These are phyloP conservation scores for Rhizopus stolonifer DNA, from an alignment of 371 early-diverging fungal species.

Conservation along the genomic window DNA sequence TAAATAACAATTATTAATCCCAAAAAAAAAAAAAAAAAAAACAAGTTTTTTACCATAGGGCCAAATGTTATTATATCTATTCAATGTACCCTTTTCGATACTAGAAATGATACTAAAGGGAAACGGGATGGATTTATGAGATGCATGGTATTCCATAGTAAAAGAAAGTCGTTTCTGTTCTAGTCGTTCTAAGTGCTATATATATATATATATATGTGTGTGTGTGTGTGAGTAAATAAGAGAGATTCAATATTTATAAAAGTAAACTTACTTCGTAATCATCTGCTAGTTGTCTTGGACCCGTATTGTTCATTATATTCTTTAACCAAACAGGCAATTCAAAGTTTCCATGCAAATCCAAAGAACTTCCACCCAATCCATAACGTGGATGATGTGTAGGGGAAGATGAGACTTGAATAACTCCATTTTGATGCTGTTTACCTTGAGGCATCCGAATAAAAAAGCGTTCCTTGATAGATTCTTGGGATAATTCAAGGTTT, in stretches of 20 bases:
- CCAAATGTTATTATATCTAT: slow-evolving; percentile 76
- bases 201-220: too few relatives aligned
- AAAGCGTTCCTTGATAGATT: slow-evolving; percentile 33
- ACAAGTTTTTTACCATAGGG: slow-evolving; percentile 49
- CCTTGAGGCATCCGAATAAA: slow-evolving; percentile 24
- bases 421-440: slow-evolving; percentile 1
- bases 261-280: slow-evolving; percentile 26
- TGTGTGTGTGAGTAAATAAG: too few relatives aligned
- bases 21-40: too few relatives aligned
- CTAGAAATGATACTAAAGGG: slow-evolving; percentile 53
- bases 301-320: slow-evolving; percentile 12
- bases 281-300: slow-evolving; percentile 28
- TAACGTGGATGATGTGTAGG: slow-evolving; percentile 17
- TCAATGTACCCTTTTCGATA: slow-evolving; percentile 59
- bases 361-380: slow-evolving; percentile 19
- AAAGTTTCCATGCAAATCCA: slow-evolving; percentile 18
- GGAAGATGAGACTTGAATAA: background rate
- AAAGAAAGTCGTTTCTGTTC: slow-evolving; percentile 56
- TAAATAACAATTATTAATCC: slow-evolving; percentile 1
- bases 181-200: slow-evolving; percentile 42
- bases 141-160: slow-evolving; percentile 45
- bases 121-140: slow-evolving; percentile 14
- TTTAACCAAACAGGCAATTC: slow-evolving; percentile 23
- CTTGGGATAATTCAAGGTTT: slow-evolving; percentile 33
- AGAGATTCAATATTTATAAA: slow-evolving; percentile 15